phyloP scores from a whole-genome alignment of 495 filamentous ascomycete species.

The Evernia prunastri region DNA sequence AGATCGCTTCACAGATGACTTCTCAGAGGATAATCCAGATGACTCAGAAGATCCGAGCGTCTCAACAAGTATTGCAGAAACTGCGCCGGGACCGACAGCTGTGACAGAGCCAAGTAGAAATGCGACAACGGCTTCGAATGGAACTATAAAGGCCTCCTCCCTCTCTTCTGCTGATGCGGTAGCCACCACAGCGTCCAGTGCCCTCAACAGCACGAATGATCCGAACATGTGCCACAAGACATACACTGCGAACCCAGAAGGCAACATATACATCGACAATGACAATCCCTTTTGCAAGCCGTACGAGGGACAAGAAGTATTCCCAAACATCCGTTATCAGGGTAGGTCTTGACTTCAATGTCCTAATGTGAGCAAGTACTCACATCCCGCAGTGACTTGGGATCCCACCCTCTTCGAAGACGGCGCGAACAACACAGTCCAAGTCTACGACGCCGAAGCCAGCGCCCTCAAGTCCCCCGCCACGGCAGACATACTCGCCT shows the following conservation, averaged over 20 bases:
- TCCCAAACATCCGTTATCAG: constrained; percentile 8
- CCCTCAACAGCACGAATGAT: constrained; percentile 21
- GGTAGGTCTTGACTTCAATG: neutral
- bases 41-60: neutral
- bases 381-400: constrained; percentile 10
- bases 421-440: constrained; percentile 10
- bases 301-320: neutral
- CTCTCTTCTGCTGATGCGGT: constrained; percentile 10
- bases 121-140: constrained; percentile 4
- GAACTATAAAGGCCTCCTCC: constrained; percentile 4
- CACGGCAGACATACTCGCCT: neutral
- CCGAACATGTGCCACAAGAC: constrained; percentile 19
- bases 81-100: neutral
- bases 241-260: neutral
- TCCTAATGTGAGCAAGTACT: neutral
- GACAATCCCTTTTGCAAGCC: constrained; percentile 18
- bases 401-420: constrained; percentile 7
- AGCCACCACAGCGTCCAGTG: constrained; percentile 4
- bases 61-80: neutral
- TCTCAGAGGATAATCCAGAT: neutral
- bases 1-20: neutral
- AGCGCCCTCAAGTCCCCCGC: neutral
- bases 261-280: neutral
- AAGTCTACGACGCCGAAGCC: constrained; percentile 8
- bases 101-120: neutral